These are phyloP conservation scores for Lathyrus aphaca DNA, from an alignment of 306 rosid genomes.

Conservation along the genomic window DNA sequence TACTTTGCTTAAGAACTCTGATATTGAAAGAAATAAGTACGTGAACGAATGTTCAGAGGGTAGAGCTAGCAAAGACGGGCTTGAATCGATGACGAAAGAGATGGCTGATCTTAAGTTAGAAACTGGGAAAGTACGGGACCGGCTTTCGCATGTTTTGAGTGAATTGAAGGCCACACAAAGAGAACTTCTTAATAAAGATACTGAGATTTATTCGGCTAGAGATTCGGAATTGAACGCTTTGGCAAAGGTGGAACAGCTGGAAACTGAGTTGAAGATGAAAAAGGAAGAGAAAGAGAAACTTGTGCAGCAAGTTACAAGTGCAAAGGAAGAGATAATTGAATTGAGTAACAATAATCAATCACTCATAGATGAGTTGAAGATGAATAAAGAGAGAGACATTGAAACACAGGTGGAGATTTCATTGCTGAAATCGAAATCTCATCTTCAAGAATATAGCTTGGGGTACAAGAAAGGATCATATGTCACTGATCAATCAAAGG, in stretches of 20 bases:
- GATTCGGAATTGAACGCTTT: conserved; percentile 55
- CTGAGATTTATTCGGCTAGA: conserved; percentile 56
- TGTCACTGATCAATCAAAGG: conserved; percentile 22
- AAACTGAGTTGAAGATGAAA: conserved; percentile 43
- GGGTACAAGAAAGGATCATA: conserved; percentile 39
- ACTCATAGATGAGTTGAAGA: conserved; percentile 48
- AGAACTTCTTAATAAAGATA: conserved; percentile 61
- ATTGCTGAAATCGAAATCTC: conserved; percentile 60
- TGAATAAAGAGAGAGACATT: conserved; percentile 42
- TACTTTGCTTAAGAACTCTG: conserved; percentile 53
- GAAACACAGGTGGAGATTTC: conserved; percentile 61
- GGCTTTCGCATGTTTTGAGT: conserved; percentile 48
- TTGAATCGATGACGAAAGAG: conserved; percentile 55
- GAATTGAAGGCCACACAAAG: conserved; percentile 57
- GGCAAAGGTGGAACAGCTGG: conserved; percentile 42
- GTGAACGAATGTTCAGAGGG: conserved; percentile 43
- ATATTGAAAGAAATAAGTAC: conserved; percentile 60
- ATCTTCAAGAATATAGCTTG: conserved; percentile 51
- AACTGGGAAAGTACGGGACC: conserved; percentile 40
- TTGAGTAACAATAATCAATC: conserved; percentile 47
- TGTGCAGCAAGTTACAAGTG: conserved; percentile 38
- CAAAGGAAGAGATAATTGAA: conserved; percentile 49
- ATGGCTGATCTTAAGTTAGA: conserved; percentile 49
- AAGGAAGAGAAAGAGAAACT: conserved; percentile 55
- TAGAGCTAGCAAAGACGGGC: conserved; percentile 41